Base-by-base conservation (phyloP, 306 rosid species). In the Dryas alaskensis region DNA sequence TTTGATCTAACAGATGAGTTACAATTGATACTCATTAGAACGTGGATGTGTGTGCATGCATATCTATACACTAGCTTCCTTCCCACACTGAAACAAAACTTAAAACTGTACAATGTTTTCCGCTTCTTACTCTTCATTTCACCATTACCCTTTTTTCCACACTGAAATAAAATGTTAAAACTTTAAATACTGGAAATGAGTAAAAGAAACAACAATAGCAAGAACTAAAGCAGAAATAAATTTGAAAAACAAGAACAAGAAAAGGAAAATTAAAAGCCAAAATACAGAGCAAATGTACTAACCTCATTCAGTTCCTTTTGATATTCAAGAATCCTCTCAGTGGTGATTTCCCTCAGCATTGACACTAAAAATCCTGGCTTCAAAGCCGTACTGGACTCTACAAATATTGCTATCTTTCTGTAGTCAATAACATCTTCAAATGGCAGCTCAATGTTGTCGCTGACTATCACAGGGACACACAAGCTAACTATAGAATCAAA, bases 401-500 rank as follows among this genome's bases (percentile, higher is more conserved):
- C 89, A 81, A 94, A 94, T 52, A 94, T 76, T 6, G 96, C 96
- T 81, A 87, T 84, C 87, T 87, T 94, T 70, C 83, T 82, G 80
- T 92, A 94, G 84, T 94, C 96, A 80, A 94, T 78, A 10, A 87
- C 90, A 75, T 89, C 96, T 86, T 94, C 99, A 67, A 94, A 94
- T 13, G 99, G 97, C 76, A 94, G 78, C 89, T 92, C 99, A 75
- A 94, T 89, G 50, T 61, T 80, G 79, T 94, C 91, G 22, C 99
- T 94, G 58, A 87, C 71, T 66, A 94, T 87, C 72, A 94, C 99
- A 16, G 99, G 99, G 50, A 94, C 65, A 47, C 99, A 94, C 87
- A 92, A 79, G 85, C 99, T 92, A 63, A 94, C 96, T 62, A 94
- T 86, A 63, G 99, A 91, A 80, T 94, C 99, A 73, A 94, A 94